A percentile compares a stretch with the other conserved stretches of the same genome.
phyloP scores from a whole-genome alignment of 345 rosid species.

The Stellera chamaejasme region DNA sequence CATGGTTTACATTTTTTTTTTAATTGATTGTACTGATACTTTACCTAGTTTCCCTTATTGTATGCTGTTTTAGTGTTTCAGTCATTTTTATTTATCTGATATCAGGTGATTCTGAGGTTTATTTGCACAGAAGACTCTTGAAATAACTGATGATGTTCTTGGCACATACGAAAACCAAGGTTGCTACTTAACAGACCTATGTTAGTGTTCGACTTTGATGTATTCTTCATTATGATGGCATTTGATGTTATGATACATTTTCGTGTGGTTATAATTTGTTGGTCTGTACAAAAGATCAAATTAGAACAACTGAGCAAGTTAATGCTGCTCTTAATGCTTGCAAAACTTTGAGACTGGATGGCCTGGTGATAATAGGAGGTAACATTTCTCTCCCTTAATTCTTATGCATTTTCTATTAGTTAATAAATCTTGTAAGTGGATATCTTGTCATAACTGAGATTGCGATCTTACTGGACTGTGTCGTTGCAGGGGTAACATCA shows the following conservation, averaged over 20 bases:
- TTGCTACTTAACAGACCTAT: conserved; percentile 17
- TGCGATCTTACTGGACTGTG: conserved; percentile 10
- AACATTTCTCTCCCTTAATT: conserved; percentile 10
- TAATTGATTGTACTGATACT: too few species aligned
- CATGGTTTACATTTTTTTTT: not conserved
- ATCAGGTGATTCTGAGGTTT: conserved; percentile 94
- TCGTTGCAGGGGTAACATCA: conserved; percentile 74
- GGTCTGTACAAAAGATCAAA: too few species aligned
- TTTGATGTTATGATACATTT: conserved; percentile 10
- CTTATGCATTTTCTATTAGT: not conserved
- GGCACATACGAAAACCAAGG: conserved; percentile 95
- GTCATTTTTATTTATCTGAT: conserved; percentile 5
- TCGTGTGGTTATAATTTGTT: conserved; percentile 94
- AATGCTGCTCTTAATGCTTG: conserved; percentile 76
- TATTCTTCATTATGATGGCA: conserved; percentile 9
- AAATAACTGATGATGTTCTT: conserved; percentile 74
- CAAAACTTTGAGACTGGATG: conserved; percentile 83
- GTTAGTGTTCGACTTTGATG: conserved; percentile 10
- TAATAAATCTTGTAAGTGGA: not conserved
- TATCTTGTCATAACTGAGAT: not conserved
- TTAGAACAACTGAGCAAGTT: conserved; percentile 93
- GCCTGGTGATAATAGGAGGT: conserved; percentile 98
- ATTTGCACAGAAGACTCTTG: conserved; percentile 86
- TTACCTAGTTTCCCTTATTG: not conserved
- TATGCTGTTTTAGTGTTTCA: not conserved